Conservation (phyloP, 345 rosid species). For the Leavenworthia alabamica region DNA sequence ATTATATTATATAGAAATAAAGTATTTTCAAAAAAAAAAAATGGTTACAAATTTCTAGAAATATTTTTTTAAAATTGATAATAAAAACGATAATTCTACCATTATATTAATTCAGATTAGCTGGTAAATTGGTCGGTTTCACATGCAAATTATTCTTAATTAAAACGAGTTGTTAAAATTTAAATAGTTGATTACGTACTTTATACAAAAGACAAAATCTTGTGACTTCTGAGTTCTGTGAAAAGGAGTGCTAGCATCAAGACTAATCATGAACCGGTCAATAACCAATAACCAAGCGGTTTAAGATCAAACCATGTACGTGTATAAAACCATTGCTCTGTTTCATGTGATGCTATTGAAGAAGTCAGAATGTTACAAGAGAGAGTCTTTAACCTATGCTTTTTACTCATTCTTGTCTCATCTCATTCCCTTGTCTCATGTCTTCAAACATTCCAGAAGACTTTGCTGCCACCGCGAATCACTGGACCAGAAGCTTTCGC, state of each 20-base stretch:
- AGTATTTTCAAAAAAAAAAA: not conserved
- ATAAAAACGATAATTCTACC: not conserved
- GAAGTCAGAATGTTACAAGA: slow-evolving; percentile 8
- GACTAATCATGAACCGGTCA: not conserved
- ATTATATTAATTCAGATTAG: not conserved
- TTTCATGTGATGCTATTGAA: slow-evolving; percentile 1
- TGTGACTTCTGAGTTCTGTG: slow-evolving; percentile 15
- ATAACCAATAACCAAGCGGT: not conserved
- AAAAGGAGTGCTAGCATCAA: slow-evolving; percentile 1
- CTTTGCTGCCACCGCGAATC: not conserved
- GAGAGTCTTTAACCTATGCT: not conserved
- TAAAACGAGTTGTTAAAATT: not conserved
- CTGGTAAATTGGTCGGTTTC: slow-evolving; percentile 23
- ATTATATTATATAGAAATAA: not conserved
- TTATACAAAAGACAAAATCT: slow-evolving; percentile 10
- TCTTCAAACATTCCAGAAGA: slow-evolving; percentile 15
- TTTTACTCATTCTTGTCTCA: not conserved
- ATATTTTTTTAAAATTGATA: not conserved
- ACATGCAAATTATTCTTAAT: not conserved
- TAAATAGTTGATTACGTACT: not conserved
- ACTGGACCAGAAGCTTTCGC: slow-evolving; percentile 29
- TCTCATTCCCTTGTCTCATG: not conserved
- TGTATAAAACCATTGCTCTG: slow-evolving; percentile 8
- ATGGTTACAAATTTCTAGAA: not conserved
- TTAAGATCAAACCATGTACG: not conserved